Evolutionary conservation across 495 filamentous ascomycete genomes (phyloP).

Genomic region (Xylaria venustula): DNA sequence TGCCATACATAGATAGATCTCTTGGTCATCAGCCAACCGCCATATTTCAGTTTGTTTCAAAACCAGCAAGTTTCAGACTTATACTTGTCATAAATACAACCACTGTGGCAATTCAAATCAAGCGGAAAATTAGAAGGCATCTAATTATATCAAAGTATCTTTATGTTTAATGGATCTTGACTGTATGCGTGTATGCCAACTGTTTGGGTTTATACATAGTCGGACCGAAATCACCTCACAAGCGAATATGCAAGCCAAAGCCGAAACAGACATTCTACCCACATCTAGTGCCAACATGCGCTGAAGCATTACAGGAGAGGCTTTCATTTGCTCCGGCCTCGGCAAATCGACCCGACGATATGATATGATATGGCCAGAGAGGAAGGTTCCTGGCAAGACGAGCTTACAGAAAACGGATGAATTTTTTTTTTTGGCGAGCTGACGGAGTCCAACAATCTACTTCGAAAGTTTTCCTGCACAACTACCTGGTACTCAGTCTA

Average conservation of each 20-base stretch:
- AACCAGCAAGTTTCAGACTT: neutral
- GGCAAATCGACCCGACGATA: neutral
- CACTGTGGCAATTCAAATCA: no score
- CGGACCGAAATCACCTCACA: neutral
- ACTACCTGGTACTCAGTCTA: neutral
- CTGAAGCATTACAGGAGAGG: neutral
- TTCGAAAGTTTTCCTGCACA: neutral
- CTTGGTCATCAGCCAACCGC: no score
- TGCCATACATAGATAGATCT: neutral
- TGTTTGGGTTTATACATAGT: neutral
- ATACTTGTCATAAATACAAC: neutral
- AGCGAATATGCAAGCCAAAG: neutral
- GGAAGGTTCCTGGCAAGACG: neutral
- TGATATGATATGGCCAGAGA: neutral
- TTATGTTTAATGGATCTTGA: no score
- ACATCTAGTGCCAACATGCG: neutral
- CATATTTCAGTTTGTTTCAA: neutral
- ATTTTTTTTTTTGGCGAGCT: conserved; percentile 2
- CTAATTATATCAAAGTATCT: no score
- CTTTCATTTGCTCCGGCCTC: neutral
- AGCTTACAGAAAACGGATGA: neutral
- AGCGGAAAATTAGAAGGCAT: neutral
- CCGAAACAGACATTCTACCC: neutral
- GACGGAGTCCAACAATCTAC: neutral
- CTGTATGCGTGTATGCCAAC: neutral